Evolutionary conservation across 1,284 basidiomycete genomes (phyloP).

Genomic region (Rhodotorula sp.): DNA sequence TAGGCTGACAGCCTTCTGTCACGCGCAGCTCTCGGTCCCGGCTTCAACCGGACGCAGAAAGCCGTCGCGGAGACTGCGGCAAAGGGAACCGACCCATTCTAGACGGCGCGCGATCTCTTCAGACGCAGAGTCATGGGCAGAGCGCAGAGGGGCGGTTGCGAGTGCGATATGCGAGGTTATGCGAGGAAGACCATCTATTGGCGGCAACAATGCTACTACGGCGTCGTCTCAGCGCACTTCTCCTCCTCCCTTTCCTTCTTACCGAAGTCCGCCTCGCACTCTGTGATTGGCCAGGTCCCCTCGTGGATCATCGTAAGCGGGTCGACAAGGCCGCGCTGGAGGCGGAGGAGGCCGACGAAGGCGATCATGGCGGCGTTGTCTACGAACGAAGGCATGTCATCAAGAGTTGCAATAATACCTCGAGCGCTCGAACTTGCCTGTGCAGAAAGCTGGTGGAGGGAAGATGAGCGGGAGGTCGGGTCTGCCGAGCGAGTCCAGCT

Average conservation of each 20-base stretch:
- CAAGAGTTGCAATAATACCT: too few species aligned
- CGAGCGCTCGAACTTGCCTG: constrained; percentile 57
- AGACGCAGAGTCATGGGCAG: too few species aligned
- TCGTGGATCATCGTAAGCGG: constrained; percentile 51
- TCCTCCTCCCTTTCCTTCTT: too few species aligned
- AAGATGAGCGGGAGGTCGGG: constrained; percentile 53
- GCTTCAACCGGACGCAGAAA: background rate
- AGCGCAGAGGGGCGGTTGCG: background rate
- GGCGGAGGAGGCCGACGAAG: constrained; percentile 79
- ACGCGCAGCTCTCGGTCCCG: constrained; percentile 6
- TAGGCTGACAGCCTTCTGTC: too few species aligned
- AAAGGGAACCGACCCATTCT: constrained; percentile 8
- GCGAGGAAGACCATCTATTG: background rate
- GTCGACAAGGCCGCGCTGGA: constrained; percentile 60
- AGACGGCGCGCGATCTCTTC: background rate
- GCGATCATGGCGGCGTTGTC: constrained; percentile 96
- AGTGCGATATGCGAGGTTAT: background rate
- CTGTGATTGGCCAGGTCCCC: constrained; percentile 69
- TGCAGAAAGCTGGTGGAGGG: constrained; percentile 74
- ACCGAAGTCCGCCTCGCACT: constrained; percentile 45
- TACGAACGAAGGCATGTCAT: constrained; percentile 45
- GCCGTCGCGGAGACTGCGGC: background rate
- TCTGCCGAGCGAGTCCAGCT: constrained; percentile 50
- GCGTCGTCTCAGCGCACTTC: background rate
- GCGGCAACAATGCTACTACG: background rate